Base-by-base conservation (phyloP, 2,329 filamentous ascomycete species). In the Sarocladium strictum region DNA sequence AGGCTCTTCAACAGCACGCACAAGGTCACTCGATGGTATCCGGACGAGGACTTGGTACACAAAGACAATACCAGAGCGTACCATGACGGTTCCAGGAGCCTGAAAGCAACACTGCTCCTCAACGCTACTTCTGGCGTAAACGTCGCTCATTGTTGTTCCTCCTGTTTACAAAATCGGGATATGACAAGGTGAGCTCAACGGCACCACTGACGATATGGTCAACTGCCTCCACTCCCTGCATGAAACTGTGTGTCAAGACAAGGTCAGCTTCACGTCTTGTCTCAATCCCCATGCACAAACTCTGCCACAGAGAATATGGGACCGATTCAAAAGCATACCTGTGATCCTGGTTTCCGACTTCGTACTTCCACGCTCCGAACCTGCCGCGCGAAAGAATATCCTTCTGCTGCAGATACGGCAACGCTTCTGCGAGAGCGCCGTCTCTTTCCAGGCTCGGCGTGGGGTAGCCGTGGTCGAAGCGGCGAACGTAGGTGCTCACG, bases 391-490 rank as follows among this genome's bases (percentile, higher is more conserved):
- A 94, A 76, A 85, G 87, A 74, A 96, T 96, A 67, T 86, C 90
- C 76, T 87, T 83, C 58, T 82, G 86, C 73, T 92, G 85, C 55
- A 96, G 84, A 73, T 87, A 89, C 62, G 91, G 91, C 50, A 96
- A 84, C 55, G 96, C 81, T 74, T 95, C 76, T 70, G 85, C 92
- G 61, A 96, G 83, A 19, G 90, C 90, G 62, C 87, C 90, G 70
- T 96, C 90, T 72, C 91, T 87, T 80, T 96, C 90, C 32, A 96
- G 81, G 23, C 85, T 81, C 12, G 91, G 91, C 17, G 91, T 96
- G 55, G 91, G 91, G 78, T 96, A 96, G 61, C 91, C 91, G 76
- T 96, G 91, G 70, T 95, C 87, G 74, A 96, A 96, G 72, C 87
- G 85, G 72, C 91, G 89, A 80, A 94, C 88, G 78, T 96, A 96